Conservation (phyloP, 2,329 filamentous ascomycete species). For the Fusarium succisae region DNA sequence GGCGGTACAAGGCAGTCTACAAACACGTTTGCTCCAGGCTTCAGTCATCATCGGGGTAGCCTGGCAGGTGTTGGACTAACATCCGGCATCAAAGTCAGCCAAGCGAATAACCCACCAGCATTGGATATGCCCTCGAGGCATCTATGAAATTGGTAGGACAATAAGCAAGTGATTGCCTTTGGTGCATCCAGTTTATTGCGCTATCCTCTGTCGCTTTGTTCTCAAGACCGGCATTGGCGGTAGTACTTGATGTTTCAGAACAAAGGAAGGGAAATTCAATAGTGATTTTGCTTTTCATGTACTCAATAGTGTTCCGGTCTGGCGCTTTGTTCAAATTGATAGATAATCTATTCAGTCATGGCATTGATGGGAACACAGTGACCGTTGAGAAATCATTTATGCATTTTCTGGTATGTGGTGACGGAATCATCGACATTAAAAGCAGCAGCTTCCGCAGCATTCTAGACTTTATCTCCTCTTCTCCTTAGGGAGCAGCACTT, state of each 20-base stretch:
- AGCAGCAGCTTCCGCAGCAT: neutral
- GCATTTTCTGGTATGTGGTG: neutral
- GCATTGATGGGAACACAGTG: neutral
- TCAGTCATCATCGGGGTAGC: conserved; percentile 32
- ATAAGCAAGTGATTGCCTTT: neutral
- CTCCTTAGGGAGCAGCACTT: neutral
- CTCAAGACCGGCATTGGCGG: neutral
- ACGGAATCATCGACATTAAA: neutral
- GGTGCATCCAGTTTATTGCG: neutral
- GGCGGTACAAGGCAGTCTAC: conserved; percentile 7
- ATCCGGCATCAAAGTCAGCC: conserved; percentile 46
- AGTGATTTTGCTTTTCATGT: neutral
- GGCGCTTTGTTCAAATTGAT: conserved; percentile 6
- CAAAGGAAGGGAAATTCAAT: neutral
- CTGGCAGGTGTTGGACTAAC: conserved; percentile 43
- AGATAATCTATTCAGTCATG: neutral
- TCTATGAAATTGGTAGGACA: conserved; percentile 2
- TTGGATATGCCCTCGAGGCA: conserved; percentile 20
- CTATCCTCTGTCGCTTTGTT: neutral
- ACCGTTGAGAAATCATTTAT: neutral
- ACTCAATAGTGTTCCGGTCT: neutral
- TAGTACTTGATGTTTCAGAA: neutral
- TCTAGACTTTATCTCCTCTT: neutral
- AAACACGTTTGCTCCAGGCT: conserved; percentile 19
- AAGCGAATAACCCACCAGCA: conserved; percentile 31